Conservation (phyloP, 2,329 filamentous ascomycete species). For the Pseudogymnoascus sp. region DNA sequence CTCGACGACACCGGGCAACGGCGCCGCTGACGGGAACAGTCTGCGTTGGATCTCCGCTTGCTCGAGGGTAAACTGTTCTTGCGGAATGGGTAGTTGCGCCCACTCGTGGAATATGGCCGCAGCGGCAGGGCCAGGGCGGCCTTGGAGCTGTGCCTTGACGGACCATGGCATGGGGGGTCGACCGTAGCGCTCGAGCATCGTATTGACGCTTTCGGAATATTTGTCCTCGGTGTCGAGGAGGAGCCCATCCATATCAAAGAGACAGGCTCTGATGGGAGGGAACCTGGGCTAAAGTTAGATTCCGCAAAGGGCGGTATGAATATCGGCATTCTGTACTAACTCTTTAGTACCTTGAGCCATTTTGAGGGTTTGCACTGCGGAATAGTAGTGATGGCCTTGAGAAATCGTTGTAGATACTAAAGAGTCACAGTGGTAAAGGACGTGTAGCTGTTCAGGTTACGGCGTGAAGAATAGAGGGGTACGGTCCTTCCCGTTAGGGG, state of each 20-base stretch:
- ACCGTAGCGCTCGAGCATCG: slow-evolving; percentile 66
- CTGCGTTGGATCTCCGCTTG: slow-evolving; percentile 56
- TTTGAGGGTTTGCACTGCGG: neutral
- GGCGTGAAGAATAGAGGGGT: neutral
- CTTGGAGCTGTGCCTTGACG: slow-evolving; percentile 73
- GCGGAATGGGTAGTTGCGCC: slow-evolving; percentile 73
- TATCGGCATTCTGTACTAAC: slow-evolving; percentile 1
- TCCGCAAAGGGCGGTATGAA: neutral
- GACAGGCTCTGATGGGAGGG: slow-evolving; percentile 75
- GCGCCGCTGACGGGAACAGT: slow-evolving; percentile 65
- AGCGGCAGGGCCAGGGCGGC: slow-evolving; percentile 30
- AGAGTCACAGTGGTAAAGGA: neutral
- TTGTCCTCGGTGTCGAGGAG: slow-evolving; percentile 90
- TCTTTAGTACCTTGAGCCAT: slow-evolving; percentile 5
- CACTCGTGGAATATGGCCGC: slow-evolving; percentile 63
- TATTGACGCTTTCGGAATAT: slow-evolving; percentile 79
- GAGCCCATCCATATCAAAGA: slow-evolving; percentile 98
- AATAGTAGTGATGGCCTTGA: neutral
- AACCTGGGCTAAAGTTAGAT: slow-evolving; percentile 41
- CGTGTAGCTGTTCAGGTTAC: slow-evolving; percentile 1
- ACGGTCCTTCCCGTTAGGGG: neutral
- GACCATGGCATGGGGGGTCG: slow-evolving; percentile 77
- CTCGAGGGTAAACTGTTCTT: slow-evolving; percentile 55
- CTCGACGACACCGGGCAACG: slow-evolving; percentile 67
- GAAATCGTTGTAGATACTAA: neutral